phyloP scores from a whole-genome alignment of 2,329 filamentous ascomycete genomes.

The Aspergillus fumigatus region DNA sequence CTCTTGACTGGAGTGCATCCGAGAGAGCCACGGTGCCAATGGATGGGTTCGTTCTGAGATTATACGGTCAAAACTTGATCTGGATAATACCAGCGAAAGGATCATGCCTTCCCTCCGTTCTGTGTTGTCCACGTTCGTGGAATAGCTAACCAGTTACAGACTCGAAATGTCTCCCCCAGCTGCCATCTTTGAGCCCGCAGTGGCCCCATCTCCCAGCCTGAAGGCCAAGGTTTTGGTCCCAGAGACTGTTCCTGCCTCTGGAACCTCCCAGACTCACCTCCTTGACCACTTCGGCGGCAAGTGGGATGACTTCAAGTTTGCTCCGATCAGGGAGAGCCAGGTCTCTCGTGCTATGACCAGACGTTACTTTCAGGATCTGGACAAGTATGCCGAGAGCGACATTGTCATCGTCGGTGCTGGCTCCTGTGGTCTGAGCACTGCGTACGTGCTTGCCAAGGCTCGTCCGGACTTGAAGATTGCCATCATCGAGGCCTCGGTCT shows the following conservation, averaged over 20 bases:
- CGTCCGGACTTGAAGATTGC: slow-evolving; percentile 89
- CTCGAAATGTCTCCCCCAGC: slow-evolving; percentile 72
- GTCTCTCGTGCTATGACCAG: slow-evolving; percentile 91
- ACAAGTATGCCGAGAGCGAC: slow-evolving; percentile 86
- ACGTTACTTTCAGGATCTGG: slow-evolving; percentile 86
- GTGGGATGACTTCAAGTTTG: slow-evolving; percentile 79
- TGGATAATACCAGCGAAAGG: slow-evolving; percentile 99
- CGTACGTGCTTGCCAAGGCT: slow-evolving; percentile 76
- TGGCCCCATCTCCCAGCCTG: slow-evolving; percentile 31
- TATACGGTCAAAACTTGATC: slow-evolving; percentile 96
- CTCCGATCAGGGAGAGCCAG: slow-evolving; percentile 84
- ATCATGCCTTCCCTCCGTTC: slow-evolving; percentile 72
- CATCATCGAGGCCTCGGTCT: slow-evolving; percentile 82
- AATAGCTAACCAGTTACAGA: slow-evolving; percentile 38
- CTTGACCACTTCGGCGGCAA: slow-evolving; percentile 65
- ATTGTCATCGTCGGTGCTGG: slow-evolving; percentile 91
- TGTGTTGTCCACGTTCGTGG: slow-evolving; percentile 26
- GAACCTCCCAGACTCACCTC: slow-evolving; percentile 48
- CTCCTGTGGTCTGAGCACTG: slow-evolving; percentile 78
- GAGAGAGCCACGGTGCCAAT: slow-evolving; percentile 3
- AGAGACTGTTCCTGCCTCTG: slow-evolving; percentile 34
- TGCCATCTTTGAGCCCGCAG: slow-evolving; percentile 55
- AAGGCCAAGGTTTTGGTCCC: slow-evolving; percentile 44
- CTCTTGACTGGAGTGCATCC: slow-evolving; percentile 4
- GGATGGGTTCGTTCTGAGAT: slow-evolving; percentile 56